A percentile compares a stretch with the other conserved stretches of the same genome.
Evolutionary conservation across 1,284 basidiomycete species (phyloP).

Genomic region (Ustilago vetiveriae): DNA sequence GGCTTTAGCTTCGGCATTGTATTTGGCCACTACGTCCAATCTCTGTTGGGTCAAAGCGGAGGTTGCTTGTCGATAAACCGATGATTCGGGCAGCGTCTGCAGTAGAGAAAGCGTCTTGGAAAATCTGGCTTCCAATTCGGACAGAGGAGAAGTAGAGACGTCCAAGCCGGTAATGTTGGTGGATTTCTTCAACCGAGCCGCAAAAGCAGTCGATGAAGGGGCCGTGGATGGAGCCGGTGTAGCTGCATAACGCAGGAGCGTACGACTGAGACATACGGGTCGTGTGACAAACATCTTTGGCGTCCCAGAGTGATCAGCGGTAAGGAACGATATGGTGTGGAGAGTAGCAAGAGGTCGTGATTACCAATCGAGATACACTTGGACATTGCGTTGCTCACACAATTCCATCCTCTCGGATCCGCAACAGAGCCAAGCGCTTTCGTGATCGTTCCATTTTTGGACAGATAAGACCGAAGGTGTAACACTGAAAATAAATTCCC

Average conservation of each 20-base stretch:
- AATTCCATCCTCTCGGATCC: too few relatives aligned
- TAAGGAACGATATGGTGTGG: constrained; percentile 1
- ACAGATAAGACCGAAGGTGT: too few relatives aligned
- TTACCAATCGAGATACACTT: too few relatives aligned
- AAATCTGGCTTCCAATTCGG: constrained; percentile 80
- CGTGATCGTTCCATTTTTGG: too few relatives aligned
- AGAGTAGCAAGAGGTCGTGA: too few relatives aligned
- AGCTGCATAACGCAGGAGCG: constrained; percentile 16
- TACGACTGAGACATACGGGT: constrained; percentile 1
- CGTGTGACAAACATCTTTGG: constrained; percentile 29
- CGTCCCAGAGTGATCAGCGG: background rate
- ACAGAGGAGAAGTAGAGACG: constrained; percentile 79
- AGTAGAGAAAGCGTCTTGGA: constrained; percentile 80
- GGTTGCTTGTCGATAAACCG: constrained; percentile 89
- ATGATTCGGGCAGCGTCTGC: constrained; percentile 76
- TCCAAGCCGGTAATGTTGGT: constrained; percentile 78
- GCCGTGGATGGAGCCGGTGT: constrained; percentile 27
- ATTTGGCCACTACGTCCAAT: constrained; percentile 74
- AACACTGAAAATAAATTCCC: too few relatives aligned
- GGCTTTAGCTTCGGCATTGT: constrained; percentile 68
- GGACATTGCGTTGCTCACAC: too few relatives aligned
- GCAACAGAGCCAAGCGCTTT: too few relatives aligned
- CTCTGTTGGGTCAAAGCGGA: constrained; percentile 87
- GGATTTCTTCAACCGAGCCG: constrained; percentile 64
- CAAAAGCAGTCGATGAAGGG: constrained; percentile 8